Conservation (phyloP, 1,139 yeast species). For the Nakaseomyces delphensis region DNA sequence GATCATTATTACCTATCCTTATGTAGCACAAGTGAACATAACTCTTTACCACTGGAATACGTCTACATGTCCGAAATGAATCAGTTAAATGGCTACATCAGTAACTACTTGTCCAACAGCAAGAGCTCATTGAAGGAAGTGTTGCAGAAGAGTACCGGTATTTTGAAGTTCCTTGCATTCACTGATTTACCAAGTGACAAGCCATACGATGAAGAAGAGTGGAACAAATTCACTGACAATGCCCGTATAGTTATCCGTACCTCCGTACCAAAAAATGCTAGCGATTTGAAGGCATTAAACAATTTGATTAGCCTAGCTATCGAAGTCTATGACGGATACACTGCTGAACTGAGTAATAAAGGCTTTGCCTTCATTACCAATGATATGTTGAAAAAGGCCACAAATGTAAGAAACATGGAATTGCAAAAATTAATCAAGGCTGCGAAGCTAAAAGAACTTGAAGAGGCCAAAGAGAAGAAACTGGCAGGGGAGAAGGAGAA, state of each 20-base stretch:
- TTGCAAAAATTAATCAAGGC: slow-evolving; percentile 49
- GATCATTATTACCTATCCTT: slow-evolving; percentile 74
- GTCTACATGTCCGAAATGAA: slow-evolving; percentile 86
- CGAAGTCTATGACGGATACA: slow-evolving; percentile 38
- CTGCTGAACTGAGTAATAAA: slow-evolving; percentile 30
- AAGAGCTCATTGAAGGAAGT: slow-evolving; percentile 37
- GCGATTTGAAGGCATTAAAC: slow-evolving; percentile 25
- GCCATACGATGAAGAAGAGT: slow-evolving; percentile 42
- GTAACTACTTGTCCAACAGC: slow-evolving; percentile 36
- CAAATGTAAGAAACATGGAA: slow-evolving; percentile 41
- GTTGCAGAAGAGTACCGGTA: slow-evolving; percentile 42
- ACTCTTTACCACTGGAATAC: slow-evolving; percentile 59
- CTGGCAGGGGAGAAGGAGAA: slow-evolving; percentile 50
- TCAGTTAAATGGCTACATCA: slow-evolving; percentile 64
- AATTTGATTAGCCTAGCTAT: slow-evolving; percentile 30
- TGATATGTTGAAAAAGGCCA: slow-evolving; percentile 69
- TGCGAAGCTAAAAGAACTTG: slow-evolving; percentile 45
- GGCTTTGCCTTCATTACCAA: slow-evolving; percentile 29
- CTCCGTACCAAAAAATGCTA: slow-evolving; percentile 17
- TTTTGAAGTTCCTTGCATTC: slow-evolving; percentile 60
- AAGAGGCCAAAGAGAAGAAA: slow-evolving; percentile 64
- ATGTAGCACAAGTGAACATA: slow-evolving; percentile 66
- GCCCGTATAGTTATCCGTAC: slow-evolving; percentile 37
- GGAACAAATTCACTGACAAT: slow-evolving; percentile 40
- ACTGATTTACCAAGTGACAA: slow-evolving; percentile 72